phyloP scores from a whole-genome alignment of 2,329 filamentous ascomycete genomes.

The Aspergillus quadrilineatus region DNA sequence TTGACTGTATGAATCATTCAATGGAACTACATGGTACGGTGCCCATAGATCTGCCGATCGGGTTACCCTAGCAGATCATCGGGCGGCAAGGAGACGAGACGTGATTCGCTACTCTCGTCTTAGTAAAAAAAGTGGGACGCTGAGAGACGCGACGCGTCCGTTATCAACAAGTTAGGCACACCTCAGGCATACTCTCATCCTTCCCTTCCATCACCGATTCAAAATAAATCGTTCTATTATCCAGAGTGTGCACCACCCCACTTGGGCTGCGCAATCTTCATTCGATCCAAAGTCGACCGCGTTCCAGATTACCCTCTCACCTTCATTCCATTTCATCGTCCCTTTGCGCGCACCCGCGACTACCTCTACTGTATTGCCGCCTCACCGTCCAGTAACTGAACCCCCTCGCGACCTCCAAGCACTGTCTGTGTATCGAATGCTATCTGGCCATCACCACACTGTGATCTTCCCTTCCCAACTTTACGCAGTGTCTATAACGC shows the following conservation, averaged over 20 bases:
- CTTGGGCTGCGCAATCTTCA: conserved; percentile 21
- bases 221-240: conserved; percentile 19
- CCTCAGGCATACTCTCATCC: conserved; percentile 4
- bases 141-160: background rate
- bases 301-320: conserved; percentile 14
- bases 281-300: conserved; percentile 20
- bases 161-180: conserved; percentile 20
- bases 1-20: too few species aligned
- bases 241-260: conserved; percentile 19
- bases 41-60: too few species aligned
- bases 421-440: too few species aligned
- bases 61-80: conserved; percentile 5
- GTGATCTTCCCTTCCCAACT: background rate
- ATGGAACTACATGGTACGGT: too few species aligned
- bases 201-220: conserved; percentile 7
- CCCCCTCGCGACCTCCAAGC: too few species aligned
- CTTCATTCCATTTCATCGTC: conserved; percentile 2
- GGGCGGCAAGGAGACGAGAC: conserved; percentile 14
- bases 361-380: background rate
- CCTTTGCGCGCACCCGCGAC: background rate
- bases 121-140: too few species aligned
- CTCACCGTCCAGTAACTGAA: background rate
- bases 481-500: background rate
- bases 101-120: background rate
- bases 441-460: too few species aligned